Base-by-base conservation (phyloP, 805 yeast species). In the Candida palmyrensis region DNA sequence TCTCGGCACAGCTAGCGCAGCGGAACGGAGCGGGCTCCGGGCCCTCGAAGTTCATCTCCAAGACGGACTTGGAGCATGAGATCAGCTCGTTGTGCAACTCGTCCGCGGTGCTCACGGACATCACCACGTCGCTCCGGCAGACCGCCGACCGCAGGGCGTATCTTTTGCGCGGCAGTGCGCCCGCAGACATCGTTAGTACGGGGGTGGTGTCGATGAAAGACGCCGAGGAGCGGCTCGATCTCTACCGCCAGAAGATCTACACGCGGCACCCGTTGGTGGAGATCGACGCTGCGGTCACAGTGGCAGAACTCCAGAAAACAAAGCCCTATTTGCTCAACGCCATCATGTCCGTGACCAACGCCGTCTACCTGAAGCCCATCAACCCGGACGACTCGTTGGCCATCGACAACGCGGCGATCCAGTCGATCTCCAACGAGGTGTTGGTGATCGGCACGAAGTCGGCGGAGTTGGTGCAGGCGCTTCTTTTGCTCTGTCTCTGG, bases 401-500 rank as follows among this genome's bases (percentile, higher is more conserved):
- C 24, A 50, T 81, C 24, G 78, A 82, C 48, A 67, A 70, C 41
- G 64, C 71, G 35, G 75, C 82, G 12, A 51, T 77, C 14, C 64
- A 66, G 45, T 49, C 75, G 18, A 48, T 78, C 11, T 53, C 76
- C 8, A 59, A 71, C 31, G 89, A 86, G 47, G 70, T 81, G 8
- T 56, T 87, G 56, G 68, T 81, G 6, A 64, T 73, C 17, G 95
- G 96, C 13, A 68, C 75, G 35, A 88, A 85, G 57, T 70, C 79
- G 5, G 56, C 78, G 12, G 89, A 85, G 51, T 55, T 85, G 23
- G 59, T 87, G 25, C 79, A 80, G 51, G 61, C 79, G 13, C 59
- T 83, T 31, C 49, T 82, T 13, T 47, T 84, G 5, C 61, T 82
- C 33, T 71, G 82, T 17, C 55, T 80, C 18, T 88, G 95, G 95